Evolutionary conservation across 805 yeast genomes (phyloP), one percentile per base, ranked within the genome.

Genomic region (Wickerhamiella bombiphila): DNA sequence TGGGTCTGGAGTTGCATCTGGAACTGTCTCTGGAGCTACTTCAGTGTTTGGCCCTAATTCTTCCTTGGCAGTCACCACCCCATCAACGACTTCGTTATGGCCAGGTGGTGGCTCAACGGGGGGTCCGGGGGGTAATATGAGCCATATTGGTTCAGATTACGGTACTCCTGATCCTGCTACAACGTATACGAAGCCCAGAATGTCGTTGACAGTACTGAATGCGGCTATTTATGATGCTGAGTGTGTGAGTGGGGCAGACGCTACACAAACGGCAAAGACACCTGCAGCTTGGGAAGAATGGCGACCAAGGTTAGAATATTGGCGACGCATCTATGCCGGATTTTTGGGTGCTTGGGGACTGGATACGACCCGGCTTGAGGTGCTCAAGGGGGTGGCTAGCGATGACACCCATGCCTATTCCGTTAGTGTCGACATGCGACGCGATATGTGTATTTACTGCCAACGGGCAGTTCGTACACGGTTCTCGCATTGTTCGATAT

Each of bases 291-390:
- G 38, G 17, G 15, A 5, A 15, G 8, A 18, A 20, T 44, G 44
- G 44, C 22, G 24, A 35, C 50, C 39, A 3, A 18, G 42, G 11
- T 32, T 46, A 7, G 29, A 35, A 14, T n/a, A n/a, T 1, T 69
- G 72, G 52, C 56, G 94, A 29, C 65, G 69, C 16, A 77, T 75
- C 46, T 86, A 88, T 55, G 85, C 95, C 0, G 70, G 76, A 15
- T 66, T 86, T 52, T 61, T 86, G 11, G 80, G 70, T 50, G 57
- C 69, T 24, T 88, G 96, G 96, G 93, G 91, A 0, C 63, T 85
- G 15, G 80, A 85, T 0, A 68, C 80, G n/a, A 72, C 76, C 45
- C 59, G 94, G 31, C 73, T 81, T 21, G 86, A 86, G 50, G 69
- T 86, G 8, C 55, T 82, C 39, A 83, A 86, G 57, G 70, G 72